Evolutionary conservation across 208 protist species (phyloP).

Genomic region (Leishmania braziliensis): DNA sequence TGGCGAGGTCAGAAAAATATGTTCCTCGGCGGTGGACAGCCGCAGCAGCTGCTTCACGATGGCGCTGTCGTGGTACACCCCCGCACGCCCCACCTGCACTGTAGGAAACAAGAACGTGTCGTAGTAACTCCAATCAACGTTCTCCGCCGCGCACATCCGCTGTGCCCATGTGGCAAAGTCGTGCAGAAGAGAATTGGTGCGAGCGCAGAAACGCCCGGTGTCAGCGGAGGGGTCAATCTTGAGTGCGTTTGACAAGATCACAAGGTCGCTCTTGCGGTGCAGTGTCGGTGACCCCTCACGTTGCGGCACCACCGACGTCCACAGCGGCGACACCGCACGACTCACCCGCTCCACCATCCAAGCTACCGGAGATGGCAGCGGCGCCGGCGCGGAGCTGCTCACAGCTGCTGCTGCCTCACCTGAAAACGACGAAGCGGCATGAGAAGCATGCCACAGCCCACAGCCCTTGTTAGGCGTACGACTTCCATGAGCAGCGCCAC

Average conservation of each 20-base stretch:
- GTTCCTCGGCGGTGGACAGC: constrained; percentile 36
- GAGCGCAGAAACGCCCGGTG: constrained; percentile 33
- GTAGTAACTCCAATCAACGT: constrained; percentile 33
- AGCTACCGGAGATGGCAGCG: background rate
- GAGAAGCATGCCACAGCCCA: no score
- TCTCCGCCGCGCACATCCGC: constrained; percentile 8
- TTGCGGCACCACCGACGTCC: background rate
- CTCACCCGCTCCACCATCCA: background rate
- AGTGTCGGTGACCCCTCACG: constrained; percentile 30
- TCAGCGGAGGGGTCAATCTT: constrained; percentile 52
- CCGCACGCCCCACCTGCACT: constrained; percentile 64
- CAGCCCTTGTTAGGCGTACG: background rate
- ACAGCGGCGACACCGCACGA: background rate
- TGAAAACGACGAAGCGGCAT: background rate
- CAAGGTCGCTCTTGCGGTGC: constrained; percentile 56
- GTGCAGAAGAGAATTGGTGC: constrained; percentile 30
- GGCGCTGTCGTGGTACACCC: constrained; percentile 68
- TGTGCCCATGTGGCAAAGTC: constrained; percentile 48
- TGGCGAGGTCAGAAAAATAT: constrained; percentile 74
- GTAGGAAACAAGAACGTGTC: constrained; percentile 84
- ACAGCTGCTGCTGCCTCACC: background rate
- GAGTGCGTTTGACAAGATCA: constrained; percentile 62
- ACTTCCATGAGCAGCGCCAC: background rate
- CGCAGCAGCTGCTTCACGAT: constrained; percentile 58
- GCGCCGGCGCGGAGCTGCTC: background rate